These are phyloP conservation scores for Neurospora sp. DNA, from an alignment of 495 filamentous ascomycete species.

Conservation along the genomic window DNA sequence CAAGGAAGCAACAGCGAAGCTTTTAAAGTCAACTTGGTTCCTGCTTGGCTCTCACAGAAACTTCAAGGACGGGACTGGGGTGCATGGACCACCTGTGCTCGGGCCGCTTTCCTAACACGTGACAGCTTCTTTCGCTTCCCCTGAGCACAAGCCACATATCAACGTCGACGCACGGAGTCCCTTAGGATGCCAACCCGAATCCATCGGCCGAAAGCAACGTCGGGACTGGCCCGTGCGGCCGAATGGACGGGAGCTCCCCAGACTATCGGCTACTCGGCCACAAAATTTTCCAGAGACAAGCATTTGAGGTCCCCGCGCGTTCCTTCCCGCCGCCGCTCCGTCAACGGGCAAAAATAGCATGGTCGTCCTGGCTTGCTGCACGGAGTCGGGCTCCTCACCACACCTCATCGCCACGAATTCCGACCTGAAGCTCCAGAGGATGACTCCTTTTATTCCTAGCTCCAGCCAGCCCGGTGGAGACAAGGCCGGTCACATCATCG, in stretches of 20 bases:
- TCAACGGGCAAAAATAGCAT: not conserved
- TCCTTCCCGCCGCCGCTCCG: not conserved
- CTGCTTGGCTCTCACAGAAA: too few relatives aligned
- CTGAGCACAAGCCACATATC: not conserved
- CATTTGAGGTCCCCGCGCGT: not conserved
- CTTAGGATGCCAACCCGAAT: not conserved
- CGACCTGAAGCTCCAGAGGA: not conserved
- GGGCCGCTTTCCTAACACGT: not conserved
- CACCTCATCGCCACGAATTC: not conserved
- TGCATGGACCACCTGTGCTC: not conserved
- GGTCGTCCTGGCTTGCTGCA: not conserved
- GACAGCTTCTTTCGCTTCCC: not conserved
- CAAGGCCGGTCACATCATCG: conserved; percentile 15
- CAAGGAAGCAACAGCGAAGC: not conserved
- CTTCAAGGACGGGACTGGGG: not conserved
- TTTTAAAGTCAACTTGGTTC: not conserved
- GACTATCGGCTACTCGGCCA: not conserved
- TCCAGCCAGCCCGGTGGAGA: conserved; percentile 2
- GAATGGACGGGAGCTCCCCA: not conserved
- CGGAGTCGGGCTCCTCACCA: not conserved
- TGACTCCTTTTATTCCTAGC: not conserved
- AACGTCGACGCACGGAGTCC: not conserved
- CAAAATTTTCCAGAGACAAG: not conserved
- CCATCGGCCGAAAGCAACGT: not conserved
- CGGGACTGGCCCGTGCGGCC: not conserved